These are phyloP conservation scores for Licmophora abbreviata DNA, from an alignment of 108 stramenopile genomes.

Conservation along the genomic window DNA sequence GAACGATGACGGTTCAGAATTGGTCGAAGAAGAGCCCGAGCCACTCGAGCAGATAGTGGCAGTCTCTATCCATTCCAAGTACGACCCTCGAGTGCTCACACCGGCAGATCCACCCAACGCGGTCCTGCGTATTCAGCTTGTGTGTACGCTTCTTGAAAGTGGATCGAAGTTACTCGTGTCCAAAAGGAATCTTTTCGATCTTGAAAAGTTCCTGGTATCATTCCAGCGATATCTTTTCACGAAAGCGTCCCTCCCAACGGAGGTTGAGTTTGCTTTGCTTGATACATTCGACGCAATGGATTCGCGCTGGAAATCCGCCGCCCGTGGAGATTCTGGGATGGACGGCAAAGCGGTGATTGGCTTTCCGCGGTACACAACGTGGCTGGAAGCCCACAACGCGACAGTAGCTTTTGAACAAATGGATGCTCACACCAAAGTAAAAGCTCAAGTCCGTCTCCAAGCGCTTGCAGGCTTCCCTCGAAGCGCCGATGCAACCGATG, in stretches of 20 bases:
- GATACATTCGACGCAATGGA: conserved; percentile 89
- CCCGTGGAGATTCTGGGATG: conserved; percentile 22
- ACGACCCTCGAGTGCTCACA: conserved; percentile 85
- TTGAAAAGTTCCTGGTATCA: conserved; percentile 62
- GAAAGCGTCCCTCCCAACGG: conserved; percentile 80
- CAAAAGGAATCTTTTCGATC: conserved; percentile 39
- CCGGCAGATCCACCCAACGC: conserved; percentile 78
- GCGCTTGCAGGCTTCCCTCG: conserved; percentile 48
- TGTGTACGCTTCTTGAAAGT: conserved; percentile 78
- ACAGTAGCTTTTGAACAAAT: conserved; percentile 56
- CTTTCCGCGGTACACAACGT: conserved; percentile 57
- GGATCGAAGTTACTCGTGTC: conserved; percentile 60
- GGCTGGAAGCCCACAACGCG: conserved; percentile 82
- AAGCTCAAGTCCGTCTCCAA: conserved; percentile 38
- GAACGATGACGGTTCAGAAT: conserved; percentile 43
- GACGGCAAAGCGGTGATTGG: conserved; percentile 22
- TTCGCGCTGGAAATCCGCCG: conserved; percentile 53
- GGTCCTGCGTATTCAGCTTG: conserved; percentile 78
- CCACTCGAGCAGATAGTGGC: conserved; percentile 31
- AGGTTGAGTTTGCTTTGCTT: conserved; percentile 86
- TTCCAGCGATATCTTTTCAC: conserved; percentile 94
- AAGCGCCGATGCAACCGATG: conserved; percentile 23
- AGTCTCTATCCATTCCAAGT: conserved; percentile 63
- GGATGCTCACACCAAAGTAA: conserved; percentile 26
- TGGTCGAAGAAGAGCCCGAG: conserved; percentile 24